Evolutionary conservation across 345 rosid genomes (phyloP).

Genomic region (Dipteronia sinensis): DNA sequence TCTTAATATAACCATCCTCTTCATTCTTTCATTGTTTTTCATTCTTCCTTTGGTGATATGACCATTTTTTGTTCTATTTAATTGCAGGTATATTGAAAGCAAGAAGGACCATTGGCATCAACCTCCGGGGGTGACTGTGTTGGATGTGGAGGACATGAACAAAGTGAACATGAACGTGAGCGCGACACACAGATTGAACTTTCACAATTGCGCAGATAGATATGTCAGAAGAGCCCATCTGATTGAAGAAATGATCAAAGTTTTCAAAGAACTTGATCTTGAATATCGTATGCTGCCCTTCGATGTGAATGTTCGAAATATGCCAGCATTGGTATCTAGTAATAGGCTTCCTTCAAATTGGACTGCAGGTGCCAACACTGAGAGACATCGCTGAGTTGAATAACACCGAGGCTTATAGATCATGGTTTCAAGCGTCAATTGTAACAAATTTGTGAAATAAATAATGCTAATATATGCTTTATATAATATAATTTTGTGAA

Average conservation of each 20-base stretch:
- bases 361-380: slow-evolving; percentile 20
- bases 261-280: slow-evolving; percentile 38
- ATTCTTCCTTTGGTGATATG: background rate
- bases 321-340: slow-evolving; percentile 25
- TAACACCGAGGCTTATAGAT: background rate
- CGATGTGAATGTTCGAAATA: slow-evolving; percentile 41
- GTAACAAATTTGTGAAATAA: background rate
- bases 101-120: slow-evolving; percentile 40
- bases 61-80: background rate
- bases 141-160: slow-evolving; percentile 56
- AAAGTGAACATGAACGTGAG: slow-evolving; percentile 33
- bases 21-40: background rate
- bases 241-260: slow-evolving; percentile 39
- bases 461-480: too few relatives aligned
- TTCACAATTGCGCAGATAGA: slow-evolving; percentile 34
- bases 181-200: slow-evolving; percentile 35
- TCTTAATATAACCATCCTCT: background rate
- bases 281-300: slow-evolving; percentile 46
- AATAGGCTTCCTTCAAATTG: slow-evolving; percentile 39
- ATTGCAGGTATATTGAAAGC: slow-evolving; percentile 35
- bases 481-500: too few relatives aligned
- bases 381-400: background rate
- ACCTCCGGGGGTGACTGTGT: slow-evolving; percentile 22
- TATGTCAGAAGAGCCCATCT: slow-evolving; percentile 31
- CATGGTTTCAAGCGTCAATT: background rate